These are phyloP conservation scores for Pascua sp. DNA, from an alignment of 1,284 basidiomycete genomes.

Conservation along the genomic window DNA sequence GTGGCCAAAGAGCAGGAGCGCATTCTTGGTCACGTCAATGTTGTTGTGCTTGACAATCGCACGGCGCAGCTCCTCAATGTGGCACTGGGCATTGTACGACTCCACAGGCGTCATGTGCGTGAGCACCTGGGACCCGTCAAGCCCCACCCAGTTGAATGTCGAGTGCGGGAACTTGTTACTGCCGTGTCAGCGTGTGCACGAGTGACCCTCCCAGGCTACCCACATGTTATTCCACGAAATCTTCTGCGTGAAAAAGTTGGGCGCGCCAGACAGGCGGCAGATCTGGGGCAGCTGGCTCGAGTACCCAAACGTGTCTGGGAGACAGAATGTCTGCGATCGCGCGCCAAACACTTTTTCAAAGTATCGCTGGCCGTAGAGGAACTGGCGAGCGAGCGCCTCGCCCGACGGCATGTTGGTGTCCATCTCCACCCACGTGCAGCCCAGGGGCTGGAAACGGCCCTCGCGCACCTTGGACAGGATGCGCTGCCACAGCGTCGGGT, in stretches of 20 bases:
- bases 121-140: conserved; percentile 63
- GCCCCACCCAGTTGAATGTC: conserved; percentile 96
- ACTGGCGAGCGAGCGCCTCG: conserved; percentile 82
- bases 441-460: conserved; percentile 65
- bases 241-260: conserved; percentile 98
- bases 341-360: conserved; percentile 80
- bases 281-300: conserved; percentile 93
- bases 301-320: conserved; percentile 80
- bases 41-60: conserved; percentile 87
- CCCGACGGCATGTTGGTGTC: conserved; percentile 93
- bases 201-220: too few relatives aligned
- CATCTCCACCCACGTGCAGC: conserved; percentile 64
- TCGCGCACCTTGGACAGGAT: conserved; percentile 72
- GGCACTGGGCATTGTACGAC: conserved; percentile 48
- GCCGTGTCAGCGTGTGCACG: not conserved
- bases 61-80: conserved; percentile 70
- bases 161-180: conserved; percentile 86
- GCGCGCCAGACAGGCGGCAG: conserved; percentile 78
- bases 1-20: conserved; percentile 86
- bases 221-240: conserved; percentile 49
- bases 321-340: conserved; percentile 58
- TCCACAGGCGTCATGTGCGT: conserved; percentile 91
- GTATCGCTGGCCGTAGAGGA: conserved; percentile 86
- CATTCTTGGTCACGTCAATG: conserved; percentile 67
- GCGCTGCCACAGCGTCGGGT: conserved; percentile 78